Evolutionary conservation across 768 basidiomycete genomes (phyloP), one percentile per base, ranked within the genome.

Genomic region (Mycena latifolia): DNA sequence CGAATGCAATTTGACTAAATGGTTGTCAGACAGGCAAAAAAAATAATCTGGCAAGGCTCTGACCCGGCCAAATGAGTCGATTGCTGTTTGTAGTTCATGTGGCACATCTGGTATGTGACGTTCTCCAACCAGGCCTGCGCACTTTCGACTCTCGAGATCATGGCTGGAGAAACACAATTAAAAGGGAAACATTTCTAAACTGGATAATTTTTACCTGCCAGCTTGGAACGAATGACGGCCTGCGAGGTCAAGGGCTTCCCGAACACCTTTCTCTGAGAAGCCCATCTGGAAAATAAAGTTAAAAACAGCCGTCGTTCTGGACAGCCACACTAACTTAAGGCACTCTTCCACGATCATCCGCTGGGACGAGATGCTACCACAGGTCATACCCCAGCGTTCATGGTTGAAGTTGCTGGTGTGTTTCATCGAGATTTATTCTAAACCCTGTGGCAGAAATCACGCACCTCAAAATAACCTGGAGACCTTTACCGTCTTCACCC

Each of bases 61-160:
- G 71, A 89, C 89, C 93, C 93, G 52, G 93, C 94, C 25, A 95
- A 84, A 65, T 88, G 84, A 45, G 81, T 75, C 15, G 92, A 87
- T 74, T 93, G 92, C 63, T 94, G 85, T 74, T 88, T 88, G 76
- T 94, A 93, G 41, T 83, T 83, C 94, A 96, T 95, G 61, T 93
- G 86, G 69, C 82, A 88, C 93, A 95, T 95, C 76, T 96, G 94
- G 75, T 89, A 91, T 0, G 94, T 96, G 57, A 96, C 78, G 61
- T 86, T 91, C 80, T 96, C 95, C 20, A 96, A 79, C 94, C 93
- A 96, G n/a, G 83, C 85, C 73, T 96, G 95, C 12, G 87, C 86
- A 28, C 89, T 86, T 75, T 96, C 95, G 31, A 90, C 83, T 39
- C 93, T 89, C 7, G 90, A 85, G 59, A 94, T 93, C 92, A 95